phyloP scores from a whole-genome alignment of 2,329 filamentous ascomycete species.

The Aspergillus terreus region DNA sequence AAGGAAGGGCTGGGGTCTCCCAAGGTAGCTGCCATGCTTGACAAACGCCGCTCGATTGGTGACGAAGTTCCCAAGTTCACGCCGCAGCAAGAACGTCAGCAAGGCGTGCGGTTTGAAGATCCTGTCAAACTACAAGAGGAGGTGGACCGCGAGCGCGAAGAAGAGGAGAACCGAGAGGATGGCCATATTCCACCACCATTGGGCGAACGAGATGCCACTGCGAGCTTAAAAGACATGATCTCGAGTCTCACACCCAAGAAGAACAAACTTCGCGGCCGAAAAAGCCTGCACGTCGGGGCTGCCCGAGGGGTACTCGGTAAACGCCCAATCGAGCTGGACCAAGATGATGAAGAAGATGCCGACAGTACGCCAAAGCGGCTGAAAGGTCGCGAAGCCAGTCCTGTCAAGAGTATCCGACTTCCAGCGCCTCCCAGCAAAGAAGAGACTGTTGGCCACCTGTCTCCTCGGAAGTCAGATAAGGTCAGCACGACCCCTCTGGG shows the following conservation, averaged over 20 bases:
- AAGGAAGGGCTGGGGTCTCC: constrained; percentile 71
- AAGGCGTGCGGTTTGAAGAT: constrained; percentile 62
- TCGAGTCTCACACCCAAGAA: constrained; percentile 74
- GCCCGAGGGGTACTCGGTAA: constrained; percentile 72
- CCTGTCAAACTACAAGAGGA: constrained; percentile 61
- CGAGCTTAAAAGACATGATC: constrained; percentile 73
- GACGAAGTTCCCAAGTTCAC: constrained; percentile 63
- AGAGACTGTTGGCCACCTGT: constrained; percentile 59
- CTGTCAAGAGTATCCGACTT: constrained; percentile 70
- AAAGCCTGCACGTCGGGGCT: constrained; percentile 73
- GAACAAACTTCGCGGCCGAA: constrained; percentile 62
- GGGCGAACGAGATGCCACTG: constrained; percentile 58
- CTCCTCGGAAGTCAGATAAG: constrained; percentile 44
- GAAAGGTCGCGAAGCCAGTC: constrained; percentile 68
- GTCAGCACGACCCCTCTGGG: constrained; percentile 52
- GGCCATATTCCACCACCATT: constrained; percentile 48
- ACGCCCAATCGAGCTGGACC: constrained; percentile 67
- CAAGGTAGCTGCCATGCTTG: constrained; percentile 66
- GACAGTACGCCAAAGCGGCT: constrained; percentile 61
- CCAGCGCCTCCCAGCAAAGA: constrained; percentile 66
- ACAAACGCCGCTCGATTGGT: constrained; percentile 67
- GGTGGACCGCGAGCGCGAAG: constrained; percentile 58
- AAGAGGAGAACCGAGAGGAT: constrained; percentile 61
- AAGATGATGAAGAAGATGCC: constrained; percentile 52
- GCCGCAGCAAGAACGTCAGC: constrained; percentile 43